Percentiles rank a stretch among this genome's conserved stretches.
These are phyloP conservation scores for Physcia stellaris DNA, from an alignment of 495 filamentous ascomycete species.

Conservation along the genomic window DNA sequence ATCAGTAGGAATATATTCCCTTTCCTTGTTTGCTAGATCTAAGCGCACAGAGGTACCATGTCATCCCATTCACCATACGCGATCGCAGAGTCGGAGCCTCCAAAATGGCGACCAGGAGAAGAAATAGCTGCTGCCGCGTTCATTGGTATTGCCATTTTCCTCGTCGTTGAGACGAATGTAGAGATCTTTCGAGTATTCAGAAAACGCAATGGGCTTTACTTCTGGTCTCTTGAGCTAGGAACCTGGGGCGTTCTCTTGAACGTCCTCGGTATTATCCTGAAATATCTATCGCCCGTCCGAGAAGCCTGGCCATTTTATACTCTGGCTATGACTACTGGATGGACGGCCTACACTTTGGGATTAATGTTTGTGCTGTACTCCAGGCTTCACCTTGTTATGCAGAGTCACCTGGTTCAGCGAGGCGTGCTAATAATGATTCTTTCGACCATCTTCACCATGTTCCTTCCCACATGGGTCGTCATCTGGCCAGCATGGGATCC, in stretches of 20 bases:
- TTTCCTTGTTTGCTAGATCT: no score
- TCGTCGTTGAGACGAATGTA: slow-evolving; percentile 40
- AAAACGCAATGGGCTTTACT: slow-evolving; percentile 37
- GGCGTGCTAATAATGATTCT: slow-evolving; percentile 23
- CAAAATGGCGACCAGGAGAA: slow-evolving; percentile 3
- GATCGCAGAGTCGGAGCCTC: not conserved
- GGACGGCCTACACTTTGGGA: slow-evolving; percentile 23
- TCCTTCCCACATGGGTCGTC: slow-evolving; percentile 20
- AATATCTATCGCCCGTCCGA: slow-evolving; percentile 15
- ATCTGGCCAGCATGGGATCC: slow-evolving; percentile 11
- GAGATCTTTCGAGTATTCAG: slow-evolving; percentile 42
- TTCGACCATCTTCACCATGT: slow-evolving; percentile 17
- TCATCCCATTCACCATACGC: not conserved
- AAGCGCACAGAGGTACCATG: no score
- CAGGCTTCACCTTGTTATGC: slow-evolving; percentile 24
- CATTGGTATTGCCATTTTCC: slow-evolving; percentile 39
- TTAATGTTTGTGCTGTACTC: slow-evolving; percentile 28
- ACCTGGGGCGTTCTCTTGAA: slow-evolving; percentile 23
- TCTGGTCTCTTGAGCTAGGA: slow-evolving; percentile 23
- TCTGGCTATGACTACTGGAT: slow-evolving; percentile 15
- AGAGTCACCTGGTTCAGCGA: slow-evolving; percentile 10
- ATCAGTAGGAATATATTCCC: no score
- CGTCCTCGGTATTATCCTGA: slow-evolving; percentile 23
- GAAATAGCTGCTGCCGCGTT: slow-evolving; percentile 24
- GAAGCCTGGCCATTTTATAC: slow-evolving; percentile 14